These are phyloP conservation scores for Cladorrhinum sp. DNA, from an alignment of 2,329 filamentous ascomycete species.

Conservation along the genomic window DNA sequence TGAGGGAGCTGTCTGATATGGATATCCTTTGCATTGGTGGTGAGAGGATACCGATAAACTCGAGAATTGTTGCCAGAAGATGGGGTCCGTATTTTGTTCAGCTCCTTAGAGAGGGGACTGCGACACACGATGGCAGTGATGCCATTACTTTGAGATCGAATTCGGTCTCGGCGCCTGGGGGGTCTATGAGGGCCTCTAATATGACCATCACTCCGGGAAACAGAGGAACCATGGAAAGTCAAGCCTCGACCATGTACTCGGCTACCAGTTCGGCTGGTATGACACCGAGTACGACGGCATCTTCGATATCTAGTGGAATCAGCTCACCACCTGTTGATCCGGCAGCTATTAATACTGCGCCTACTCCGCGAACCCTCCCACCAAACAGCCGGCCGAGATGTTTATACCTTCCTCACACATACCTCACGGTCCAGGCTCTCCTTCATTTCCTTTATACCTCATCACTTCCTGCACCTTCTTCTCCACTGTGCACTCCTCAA, in stretches of 20 bases:
- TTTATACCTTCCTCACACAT: conserved; percentile 89
- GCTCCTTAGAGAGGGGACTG: conserved; percentile 76
- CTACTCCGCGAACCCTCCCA: conserved; percentile 56
- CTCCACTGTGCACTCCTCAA: conserved; percentile 84
- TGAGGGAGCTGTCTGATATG: conserved; percentile 93
- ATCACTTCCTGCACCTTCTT: conserved; percentile 71
- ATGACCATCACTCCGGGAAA: conserved; percentile 77
- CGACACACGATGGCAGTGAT: conserved; percentile 69
- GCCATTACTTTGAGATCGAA: conserved; percentile 68
- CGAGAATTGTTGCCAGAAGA: conserved; percentile 76
- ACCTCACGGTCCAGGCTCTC: conserved; percentile 82
- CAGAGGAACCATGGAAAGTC: conserved; percentile 48
- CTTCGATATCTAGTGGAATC: conserved; percentile 41
- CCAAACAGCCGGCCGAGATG: conserved; percentile 72
- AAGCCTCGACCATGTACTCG: conserved; percentile 43
- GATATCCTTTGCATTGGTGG: conserved; percentile 89
- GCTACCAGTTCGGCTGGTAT: conserved; percentile 33
- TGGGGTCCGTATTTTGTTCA: conserved; percentile 98
- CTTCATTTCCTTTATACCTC: conserved; percentile 94
- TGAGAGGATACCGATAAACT: conserved; percentile 91
- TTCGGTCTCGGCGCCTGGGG: conserved; percentile 43
- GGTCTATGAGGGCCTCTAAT: conserved; percentile 69
- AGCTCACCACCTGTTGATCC: conserved; percentile 41
- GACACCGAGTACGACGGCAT: conserved; percentile 44
- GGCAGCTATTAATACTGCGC: conserved; percentile 51